These are phyloP conservation scores for Angomonas ambiguus DNA, from an alignment of 208 protist genomes.

Conservation along the genomic window DNA sequence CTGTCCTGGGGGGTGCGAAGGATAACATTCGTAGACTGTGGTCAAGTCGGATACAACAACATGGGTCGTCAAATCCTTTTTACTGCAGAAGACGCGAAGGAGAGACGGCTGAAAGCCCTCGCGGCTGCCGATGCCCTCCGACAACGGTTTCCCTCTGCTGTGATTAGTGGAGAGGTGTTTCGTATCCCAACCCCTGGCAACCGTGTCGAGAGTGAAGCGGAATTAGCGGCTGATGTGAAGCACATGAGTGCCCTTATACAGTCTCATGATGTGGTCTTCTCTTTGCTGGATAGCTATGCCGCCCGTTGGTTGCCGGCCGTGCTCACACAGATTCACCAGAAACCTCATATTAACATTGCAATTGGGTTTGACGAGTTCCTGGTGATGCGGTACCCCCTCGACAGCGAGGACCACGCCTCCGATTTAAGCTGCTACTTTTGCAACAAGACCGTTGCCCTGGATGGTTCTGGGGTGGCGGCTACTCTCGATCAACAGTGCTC, in stretches of 20 bases:
- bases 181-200: slow-evolving; percentile 98
- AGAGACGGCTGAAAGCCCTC: slow-evolving; percentile 76
- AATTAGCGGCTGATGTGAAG: slow-evolving; percentile 40
- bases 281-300: slow-evolving; percentile 98
- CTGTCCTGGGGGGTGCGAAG: slow-evolving; percentile 96
- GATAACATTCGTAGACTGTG: slow-evolving; percentile 96
- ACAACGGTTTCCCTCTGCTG: slow-evolving; percentile 85
- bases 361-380: slow-evolving; percentile 98
- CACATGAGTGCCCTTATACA: slow-evolving; percentile 72
- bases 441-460: slow-evolving; percentile 93
- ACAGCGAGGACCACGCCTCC: not conserved
- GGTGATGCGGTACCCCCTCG: slow-evolving; percentile 95
- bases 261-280: slow-evolving; percentile 94
- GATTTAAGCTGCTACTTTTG: slow-evolving; percentile 98
- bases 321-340: slow-evolving; percentile 71
- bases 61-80: slow-evolving; percentile 92
- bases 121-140: slow-evolving; percentile 86
- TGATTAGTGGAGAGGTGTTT: slow-evolving; percentile 46
- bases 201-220: slow-evolving; percentile 26
- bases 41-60: slow-evolving; percentile 95
- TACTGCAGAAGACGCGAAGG: slow-evolving; percentile 73
- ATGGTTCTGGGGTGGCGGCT: slow-evolving; percentile 86
- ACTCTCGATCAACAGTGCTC: slow-evolving; percentile 99
- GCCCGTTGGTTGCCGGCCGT: slow-evolving; percentile 97
- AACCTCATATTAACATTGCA: slow-evolving; percentile 94